Evolutionary conservation across 805 yeast species (phyloP).

Genomic region (Pichia nanzhaoensis): DNA sequence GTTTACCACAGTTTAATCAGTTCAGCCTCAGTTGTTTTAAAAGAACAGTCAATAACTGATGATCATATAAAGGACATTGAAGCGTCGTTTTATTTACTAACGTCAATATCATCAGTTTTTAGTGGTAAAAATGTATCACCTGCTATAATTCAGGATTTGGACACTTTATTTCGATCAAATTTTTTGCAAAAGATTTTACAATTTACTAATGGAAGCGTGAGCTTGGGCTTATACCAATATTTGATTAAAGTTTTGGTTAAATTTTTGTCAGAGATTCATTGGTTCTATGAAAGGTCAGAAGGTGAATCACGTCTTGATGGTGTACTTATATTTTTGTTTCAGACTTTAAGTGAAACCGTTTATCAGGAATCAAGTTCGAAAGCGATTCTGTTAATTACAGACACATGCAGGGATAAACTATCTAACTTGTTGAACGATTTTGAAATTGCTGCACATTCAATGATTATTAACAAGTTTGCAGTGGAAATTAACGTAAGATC

Average conservation of each 20-base stretch:
- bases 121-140: slow-evolving; percentile 29
- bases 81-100: slow-evolving; percentile 53
- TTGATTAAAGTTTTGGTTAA: slow-evolving; percentile 46
- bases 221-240: slow-evolving; percentile 11
- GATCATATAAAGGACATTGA: slow-evolving; percentile 38
- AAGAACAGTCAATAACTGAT: slow-evolving; percentile 18
- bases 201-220: not conserved
- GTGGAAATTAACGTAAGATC: slow-evolving; percentile 43
- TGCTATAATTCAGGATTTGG: slow-evolving; percentile 19
- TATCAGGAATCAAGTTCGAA: slow-evolving; percentile 36
- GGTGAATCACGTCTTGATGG: slow-evolving; percentile 42
- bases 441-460: slow-evolving; percentile 40
- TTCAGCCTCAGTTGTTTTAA: slow-evolving; percentile 28
- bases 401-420: slow-evolving; percentile 42
- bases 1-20: slow-evolving; percentile 40
- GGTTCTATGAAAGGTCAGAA: slow-evolving; percentile 43
- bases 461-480: slow-evolving; percentile 32
- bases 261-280: slow-evolving; percentile 52
- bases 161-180: slow-evolving; percentile 26
- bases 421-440: slow-evolving; percentile 39
- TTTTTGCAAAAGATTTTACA: slow-evolving; percentile 21
- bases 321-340: slow-evolving; percentile 45
- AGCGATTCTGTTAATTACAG: slow-evolving; percentile 54
- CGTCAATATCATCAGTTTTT: slow-evolving; percentile 49
- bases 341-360: slow-evolving; percentile 16